Base-by-base conservation (phyloP, 495 filamentous ascomycete species). In the Aspergillus diversus region DNA sequence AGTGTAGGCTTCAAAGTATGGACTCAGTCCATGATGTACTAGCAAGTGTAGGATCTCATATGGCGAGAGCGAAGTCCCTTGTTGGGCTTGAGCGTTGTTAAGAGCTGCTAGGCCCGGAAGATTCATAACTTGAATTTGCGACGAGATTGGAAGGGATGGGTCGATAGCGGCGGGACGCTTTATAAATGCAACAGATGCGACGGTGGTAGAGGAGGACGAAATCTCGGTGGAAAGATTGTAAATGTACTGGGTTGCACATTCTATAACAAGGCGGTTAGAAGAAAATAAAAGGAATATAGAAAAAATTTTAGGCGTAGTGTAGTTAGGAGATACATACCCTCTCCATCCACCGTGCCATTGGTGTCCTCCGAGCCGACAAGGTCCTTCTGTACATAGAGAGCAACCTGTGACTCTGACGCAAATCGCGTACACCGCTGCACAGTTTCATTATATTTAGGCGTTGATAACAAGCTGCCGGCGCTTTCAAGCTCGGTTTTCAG, bases 1-100 rank as follows among this genome's bases (percentile, higher is more conserved):
- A 35, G 93, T 93, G 74, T 89, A 93, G 56, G 92, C 92, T 82
- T 99, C 93, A 71, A 99, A 97, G 72, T 96, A 97, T 52, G 95
- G 96, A 63, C 88, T 91, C 69, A 99, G 77, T 65, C 89, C 92
- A 63, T 90, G 85, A 71, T 96, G 93, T 53, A 99, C 84, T 60
- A 96, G 80, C 42, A 93, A 89, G 74, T 96, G 92, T 31, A 98
- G 77, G 61, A 92, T 87, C 71, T 97, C 93, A 73, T 90, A 97
- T 15, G 94, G 93, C n/a, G 93, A 94, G 47, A 87, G 77, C 17
- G 89, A 83, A 49, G 82, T 82, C 43, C 85, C 86, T 71, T 92
- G 88, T 55, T 90, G 88, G 50, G 85, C 81, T 33, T 84, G 79
- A 47, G 84, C 76, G 64, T 82, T 87, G 65, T 82, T 85, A 17